phyloP scores from a whole-genome alignment of 495 filamentous ascomycete genomes.

The Aspergillus incahuasiensis region DNA sequence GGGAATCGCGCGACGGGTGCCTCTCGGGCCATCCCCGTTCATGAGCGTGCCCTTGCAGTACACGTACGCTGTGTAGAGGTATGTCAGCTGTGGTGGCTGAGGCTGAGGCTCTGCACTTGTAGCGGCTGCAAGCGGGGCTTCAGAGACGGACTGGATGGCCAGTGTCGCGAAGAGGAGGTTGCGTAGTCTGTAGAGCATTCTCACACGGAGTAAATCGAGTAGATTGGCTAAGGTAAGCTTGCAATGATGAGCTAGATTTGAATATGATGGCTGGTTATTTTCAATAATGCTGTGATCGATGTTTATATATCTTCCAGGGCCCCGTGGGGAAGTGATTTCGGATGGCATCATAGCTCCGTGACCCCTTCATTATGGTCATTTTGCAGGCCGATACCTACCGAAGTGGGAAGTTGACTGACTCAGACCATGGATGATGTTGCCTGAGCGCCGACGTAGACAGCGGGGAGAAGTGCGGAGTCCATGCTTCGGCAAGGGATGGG shows the following conservation, averaged over 20 bases:
- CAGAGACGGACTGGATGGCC: not conserved
- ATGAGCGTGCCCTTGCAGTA: conserved; percentile 22
- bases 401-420: not conserved
- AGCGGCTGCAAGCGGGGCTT: not conserved
- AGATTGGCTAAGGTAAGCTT: not conserved
- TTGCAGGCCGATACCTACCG: not conserved
- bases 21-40: conserved; percentile 19
- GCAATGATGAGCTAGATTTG: too few relatives aligned
- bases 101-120: conserved; percentile 8
- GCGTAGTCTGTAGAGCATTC: not conserved
- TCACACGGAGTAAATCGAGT: too few relatives aligned
- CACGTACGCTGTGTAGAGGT: conserved; percentile 28
- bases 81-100: conserved; percentile 23
- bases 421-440: not conserved
- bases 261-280: too few relatives aligned
- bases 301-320: not conserved
- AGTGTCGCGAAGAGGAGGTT: not conserved
- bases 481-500: not conserved
- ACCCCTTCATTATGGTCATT: not conserved
- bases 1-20: conserved; percentile 24
- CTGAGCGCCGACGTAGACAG: not conserved
- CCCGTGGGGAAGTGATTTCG: not conserved
- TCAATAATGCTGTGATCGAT: not conserved
- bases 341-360: not conserved
- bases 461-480: not conserved